A percentile compares a stretch with the other conserved stretches of the same genome.
Conservation (phyloP, 169 alveolate species). For the Eimeria praecox region DNA sequence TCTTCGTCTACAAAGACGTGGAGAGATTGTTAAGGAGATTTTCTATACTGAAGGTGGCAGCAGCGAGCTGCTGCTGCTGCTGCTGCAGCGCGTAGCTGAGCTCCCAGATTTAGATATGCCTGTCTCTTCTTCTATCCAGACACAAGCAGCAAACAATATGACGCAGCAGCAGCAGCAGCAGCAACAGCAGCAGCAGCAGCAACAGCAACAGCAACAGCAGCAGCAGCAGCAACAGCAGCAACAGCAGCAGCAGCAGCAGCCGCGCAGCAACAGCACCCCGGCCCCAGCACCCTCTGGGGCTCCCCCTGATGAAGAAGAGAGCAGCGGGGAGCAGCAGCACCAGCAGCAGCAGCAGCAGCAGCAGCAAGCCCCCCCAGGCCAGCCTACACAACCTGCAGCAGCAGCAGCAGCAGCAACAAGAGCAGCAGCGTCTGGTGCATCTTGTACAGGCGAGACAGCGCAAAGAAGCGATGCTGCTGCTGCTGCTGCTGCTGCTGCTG, state of each 20-base stretch:
- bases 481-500: conserved; percentile 16
- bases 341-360: conserved; percentile 23
- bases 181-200: conserved; percentile 56
- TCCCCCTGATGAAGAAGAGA: not conserved
- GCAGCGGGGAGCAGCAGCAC: not conserved
- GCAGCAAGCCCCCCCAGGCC: not conserved
- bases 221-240: conserved; percentile 3
- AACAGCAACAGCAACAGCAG: conserved; percentile 9
- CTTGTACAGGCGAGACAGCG: not conserved
- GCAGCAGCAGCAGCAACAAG: not conserved
- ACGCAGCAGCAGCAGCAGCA: too few relatives aligned
- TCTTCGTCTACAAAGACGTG: too few relatives aligned
- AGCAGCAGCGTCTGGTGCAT: not conserved
- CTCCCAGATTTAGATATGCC: conserved; percentile 57
- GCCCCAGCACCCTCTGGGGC: not conserved
- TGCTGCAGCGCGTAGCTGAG: conserved; percentile 50
- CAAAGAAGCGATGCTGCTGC: not conserved
- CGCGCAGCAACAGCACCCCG: not conserved
- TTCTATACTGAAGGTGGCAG: conserved; percentile 68
- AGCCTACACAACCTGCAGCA: not conserved
- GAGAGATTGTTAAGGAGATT: too few relatives aligned
- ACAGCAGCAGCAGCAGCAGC: not conserved
- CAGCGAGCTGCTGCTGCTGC: conserved; percentile 19
- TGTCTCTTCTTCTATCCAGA: not conserved
- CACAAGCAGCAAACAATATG: not conserved